Evolutionary conservation across 2,329 filamentous ascomycete genomes (phyloP).

Genomic region (Penicillium polonicum): DNA sequence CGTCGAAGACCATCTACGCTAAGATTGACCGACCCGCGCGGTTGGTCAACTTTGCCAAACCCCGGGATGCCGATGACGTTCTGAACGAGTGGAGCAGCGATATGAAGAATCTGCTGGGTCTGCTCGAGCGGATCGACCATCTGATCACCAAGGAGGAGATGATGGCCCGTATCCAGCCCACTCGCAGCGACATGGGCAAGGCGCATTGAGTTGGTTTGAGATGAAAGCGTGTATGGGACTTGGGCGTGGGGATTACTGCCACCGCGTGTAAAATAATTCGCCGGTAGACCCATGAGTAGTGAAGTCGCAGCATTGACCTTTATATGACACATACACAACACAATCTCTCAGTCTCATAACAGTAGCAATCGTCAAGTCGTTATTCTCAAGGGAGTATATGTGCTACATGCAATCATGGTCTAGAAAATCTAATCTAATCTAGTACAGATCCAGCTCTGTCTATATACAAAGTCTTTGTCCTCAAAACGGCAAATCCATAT

Average conservation of each 20-base stretch:
- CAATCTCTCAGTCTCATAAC: neutral
- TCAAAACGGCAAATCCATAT: slow-evolving; percentile 67
- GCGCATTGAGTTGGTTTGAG: slow-evolving; percentile 30
- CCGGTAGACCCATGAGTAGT: slow-evolving; percentile 27
- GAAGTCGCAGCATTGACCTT: slow-evolving; percentile 10
- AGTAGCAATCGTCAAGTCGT: neutral
- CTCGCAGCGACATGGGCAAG: slow-evolving; percentile 40
- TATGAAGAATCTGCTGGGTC: slow-evolving; percentile 87
- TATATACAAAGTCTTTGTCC: slow-evolving; percentile 8
- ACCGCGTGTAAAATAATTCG: slow-evolving; percentile 34
- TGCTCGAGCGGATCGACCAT: slow-evolving; percentile 90
- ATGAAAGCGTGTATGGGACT: slow-evolving; percentile 3
- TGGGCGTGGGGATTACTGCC: slow-evolving; percentile 15
- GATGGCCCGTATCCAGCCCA: slow-evolving; percentile 93
- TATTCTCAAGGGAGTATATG: neutral
- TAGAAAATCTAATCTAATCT: slow-evolving; percentile 10
- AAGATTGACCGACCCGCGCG: slow-evolving; percentile 94
- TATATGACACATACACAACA: slow-evolving; percentile 1
- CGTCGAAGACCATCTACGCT: slow-evolving; percentile 95
- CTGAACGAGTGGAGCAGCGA: slow-evolving; percentile 98
- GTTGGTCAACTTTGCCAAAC: slow-evolving; percentile 91
- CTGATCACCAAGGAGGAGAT: slow-evolving; percentile 99
- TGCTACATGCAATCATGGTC: neutral
- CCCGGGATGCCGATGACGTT: slow-evolving; percentile 90
- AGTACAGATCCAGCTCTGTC: slow-evolving; percentile 6